A percentile compares a stretch with the other conserved stretches of the same genome.
phyloP scores from a whole-genome alignment of 2,329 filamentous ascomycete species.

The Coniella lustricola region DNA sequence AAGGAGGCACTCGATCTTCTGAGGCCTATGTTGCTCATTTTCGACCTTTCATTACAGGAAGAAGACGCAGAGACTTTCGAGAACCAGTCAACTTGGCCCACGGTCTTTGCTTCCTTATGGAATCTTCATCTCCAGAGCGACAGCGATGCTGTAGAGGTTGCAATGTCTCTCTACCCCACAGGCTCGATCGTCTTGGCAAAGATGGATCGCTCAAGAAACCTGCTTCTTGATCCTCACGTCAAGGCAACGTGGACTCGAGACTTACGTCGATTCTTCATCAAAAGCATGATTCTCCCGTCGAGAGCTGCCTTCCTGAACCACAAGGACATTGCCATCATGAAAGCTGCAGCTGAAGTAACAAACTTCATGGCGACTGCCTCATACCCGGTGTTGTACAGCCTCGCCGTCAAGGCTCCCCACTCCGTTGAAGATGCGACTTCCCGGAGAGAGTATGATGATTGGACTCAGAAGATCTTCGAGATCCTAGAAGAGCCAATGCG shows the following conservation, averaged over 20 bases:
- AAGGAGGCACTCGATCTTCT: slow-evolving; percentile 39
- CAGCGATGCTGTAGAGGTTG: slow-evolving; percentile 42
- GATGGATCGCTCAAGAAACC: slow-evolving; percentile 25
- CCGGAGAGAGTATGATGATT: slow-evolving; percentile 31
- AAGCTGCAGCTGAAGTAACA: slow-evolving; percentile 33
- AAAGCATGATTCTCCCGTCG: slow-evolving; percentile 45
- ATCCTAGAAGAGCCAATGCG: slow-evolving; percentile 24
- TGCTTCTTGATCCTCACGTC: slow-evolving; percentile 20
- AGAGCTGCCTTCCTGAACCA: slow-evolving; percentile 39
- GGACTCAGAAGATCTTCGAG: slow-evolving; percentile 33
- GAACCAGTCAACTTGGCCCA: slow-evolving; percentile 40
- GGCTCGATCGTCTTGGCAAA: slow-evolving; percentile 34
- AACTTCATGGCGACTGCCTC: slow-evolving; percentile 29
- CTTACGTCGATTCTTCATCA: slow-evolving; percentile 42
- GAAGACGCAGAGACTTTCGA: slow-evolving; percentile 27
- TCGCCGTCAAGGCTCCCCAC: slow-evolving; percentile 28
- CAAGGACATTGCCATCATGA: slow-evolving; percentile 34
- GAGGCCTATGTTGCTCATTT: slow-evolving; percentile 39
- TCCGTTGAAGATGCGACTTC: slow-evolving; percentile 31
- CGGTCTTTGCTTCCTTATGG: slow-evolving; percentile 42
- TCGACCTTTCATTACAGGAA: slow-evolving; percentile 31
- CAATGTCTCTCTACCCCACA: slow-evolving; percentile 37
- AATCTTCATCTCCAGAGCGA: slow-evolving; percentile 44
- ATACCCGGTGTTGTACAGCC: slow-evolving; percentile 38
- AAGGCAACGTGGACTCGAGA: slow-evolving; percentile 37